Conservation (phyloP, 176 grass and related monocot species). For the Neostapfia colusana region DNA sequence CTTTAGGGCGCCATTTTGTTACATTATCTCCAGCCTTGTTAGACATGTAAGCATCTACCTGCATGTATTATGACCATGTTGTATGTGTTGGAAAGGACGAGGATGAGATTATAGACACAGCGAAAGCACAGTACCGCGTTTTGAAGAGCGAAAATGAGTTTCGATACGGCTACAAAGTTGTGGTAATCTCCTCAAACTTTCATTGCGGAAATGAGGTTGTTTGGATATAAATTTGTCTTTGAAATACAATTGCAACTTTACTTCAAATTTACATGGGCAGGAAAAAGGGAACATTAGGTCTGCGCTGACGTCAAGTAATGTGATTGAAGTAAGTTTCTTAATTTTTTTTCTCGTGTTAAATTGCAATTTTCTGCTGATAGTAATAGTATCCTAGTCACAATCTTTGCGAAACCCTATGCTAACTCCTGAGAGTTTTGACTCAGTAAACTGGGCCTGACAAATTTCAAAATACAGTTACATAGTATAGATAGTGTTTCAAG, state of each 20-base stretch:
- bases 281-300: slow-evolving; percentile 79
- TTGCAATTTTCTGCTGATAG: too few relatives aligned
- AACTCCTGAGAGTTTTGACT: too few relatives aligned
- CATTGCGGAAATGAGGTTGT: too few relatives aligned
- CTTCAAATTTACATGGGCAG: slow-evolving; percentile 48
- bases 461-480: too few relatives aligned
- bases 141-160: slow-evolving; percentile 70
- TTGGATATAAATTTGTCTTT: background rate
- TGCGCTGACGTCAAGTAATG: slow-evolving; percentile 63
- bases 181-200: slow-evolving; percentile 55
- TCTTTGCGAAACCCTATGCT: too few relatives aligned
- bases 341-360: background rate
- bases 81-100: slow-evolving; percentile 63
- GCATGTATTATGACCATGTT: background rate
- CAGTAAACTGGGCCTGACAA: too few relatives aligned
- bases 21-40: background rate
- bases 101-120: slow-evolving; percentile 70
- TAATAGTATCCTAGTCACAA: too few relatives aligned
- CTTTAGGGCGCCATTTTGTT: background rate
- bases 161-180: slow-evolving; percentile 92
- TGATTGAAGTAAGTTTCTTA: slow-evolving; percentile 69
- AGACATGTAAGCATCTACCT: too few relatives aligned
- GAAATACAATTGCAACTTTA: background rate
- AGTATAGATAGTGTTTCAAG: too few relatives aligned
- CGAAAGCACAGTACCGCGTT: slow-evolving; percentile 65